Base-by-base conservation (phyloP, 495 filamentous ascomycete genomes). In the Astrothelium subdiscretum region DNA sequence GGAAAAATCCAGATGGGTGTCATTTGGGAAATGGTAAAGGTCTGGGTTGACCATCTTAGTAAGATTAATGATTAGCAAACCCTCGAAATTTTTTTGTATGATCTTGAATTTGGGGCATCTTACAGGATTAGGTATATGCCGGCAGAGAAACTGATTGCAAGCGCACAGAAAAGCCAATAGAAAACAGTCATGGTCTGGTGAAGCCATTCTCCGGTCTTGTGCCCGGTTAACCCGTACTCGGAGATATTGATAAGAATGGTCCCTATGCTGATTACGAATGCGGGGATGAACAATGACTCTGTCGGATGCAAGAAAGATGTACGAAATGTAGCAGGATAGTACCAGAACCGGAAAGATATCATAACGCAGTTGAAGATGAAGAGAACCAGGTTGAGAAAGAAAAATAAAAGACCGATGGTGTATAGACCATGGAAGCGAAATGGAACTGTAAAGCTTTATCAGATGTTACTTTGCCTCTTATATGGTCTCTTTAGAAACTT, bases 1-100 rank as follows among this genome's bases (percentile, higher is more conserved):
- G 90, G 90, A 63, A 95, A 95, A 35, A 95, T 91, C 90, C 90
- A 95, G 54, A 92, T 84, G 0, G 90, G 90, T 0, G 90, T 95
- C 90, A 95, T 95, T 35, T 86, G 84, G 22, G 85, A 83, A 35
- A 95, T 89, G 1, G 90, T 91, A 67, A 92, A 92, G 26, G 86
- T 83, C 65, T 83, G 80, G 1, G 85, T 87, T 31, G 83, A 85
- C 85, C 85, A 87, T 61, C 83, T 85, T 27, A 15, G 12, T 20
- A 15, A 1, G 24, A 3, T 20, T 11, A 0, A 26, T 11, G 2
- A 20, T 54, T 15, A 54, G 48, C n/a, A 26, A 29, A 54, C 3
- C 2, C 24, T 26, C 24, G 3, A 3, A 24, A 12, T 1, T 24
- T 57, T 18, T 54, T 57, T 15, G 35, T 0, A 13, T 35, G 18